Evolutionary conservation across 1,284 basidiomycete genomes (phyloP), one percentile per base, ranked within the genome.

Genomic region (Melampsora americana): DNA sequence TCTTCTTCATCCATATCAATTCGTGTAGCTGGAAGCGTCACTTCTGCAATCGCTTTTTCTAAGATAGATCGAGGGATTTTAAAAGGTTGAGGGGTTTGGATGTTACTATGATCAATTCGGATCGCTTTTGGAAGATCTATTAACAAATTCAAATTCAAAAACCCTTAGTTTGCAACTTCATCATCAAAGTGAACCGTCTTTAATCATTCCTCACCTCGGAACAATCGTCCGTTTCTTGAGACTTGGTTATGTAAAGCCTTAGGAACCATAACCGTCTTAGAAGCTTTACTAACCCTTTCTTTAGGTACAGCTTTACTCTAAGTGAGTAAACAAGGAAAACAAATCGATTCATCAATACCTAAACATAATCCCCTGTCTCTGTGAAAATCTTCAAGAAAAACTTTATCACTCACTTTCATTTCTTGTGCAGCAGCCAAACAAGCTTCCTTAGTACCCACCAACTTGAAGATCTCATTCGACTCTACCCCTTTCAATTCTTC

Each of bases 401-500:
- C n/a, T 39, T 66, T 18, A 42, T 26, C 5, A 28, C 50, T 59
- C 6, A 90, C 90, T 86, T 90, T 90, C 46, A 97, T 87, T 69
- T 90, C 89, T 78, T 87, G 87, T 61, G 93, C 86, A 1, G 92
- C 92, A 80, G 89, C 87, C 80, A 90, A 89, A 79, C 89, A 90
- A 64, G 89, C 89, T 48, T 89, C 87, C 78, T 89, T 89, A 69
- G 90, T 84, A 59, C 94, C 94, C 64, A 90, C 87, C 42, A 97
- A 89, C 85, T 95, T 96, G 83, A 96, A 92, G 67, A 96, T 84
- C 80, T 94, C 90, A 76, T 86, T 87, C 42, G 88, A 85, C 78
- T 91, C 88, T 11, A 86, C 89, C 39, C 88, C 88, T 35, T 83
- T 86, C 28, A 94, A 83, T 56, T 94, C 92, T 5, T 83, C 86